These are phyloP conservation scores for Neurospora sp. DNA, from an alignment of 495 filamentous ascomycete species.

Conservation along the genomic window DNA sequence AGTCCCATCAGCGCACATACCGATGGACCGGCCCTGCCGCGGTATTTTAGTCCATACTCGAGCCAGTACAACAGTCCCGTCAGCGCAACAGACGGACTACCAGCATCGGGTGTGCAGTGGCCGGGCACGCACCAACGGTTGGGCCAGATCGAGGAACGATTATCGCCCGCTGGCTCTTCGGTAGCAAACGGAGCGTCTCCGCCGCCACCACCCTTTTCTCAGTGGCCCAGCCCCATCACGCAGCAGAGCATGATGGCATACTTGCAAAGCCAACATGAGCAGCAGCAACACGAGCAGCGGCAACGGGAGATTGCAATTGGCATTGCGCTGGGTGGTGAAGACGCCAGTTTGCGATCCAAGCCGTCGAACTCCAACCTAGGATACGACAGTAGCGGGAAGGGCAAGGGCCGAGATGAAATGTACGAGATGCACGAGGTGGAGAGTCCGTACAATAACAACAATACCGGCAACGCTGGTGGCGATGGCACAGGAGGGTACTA, in stretches of 20 bases:
- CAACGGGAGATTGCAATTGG: slow-evolving; percentile 26
- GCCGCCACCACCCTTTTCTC: slow-evolving; percentile 20
- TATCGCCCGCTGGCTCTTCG: not conserved
- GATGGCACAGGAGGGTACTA: slow-evolving; percentile 4
- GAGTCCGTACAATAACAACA: slow-evolving; percentile 15
- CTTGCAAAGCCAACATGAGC: not conserved
- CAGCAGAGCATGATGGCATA: slow-evolving; percentile 16
- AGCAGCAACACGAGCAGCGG: slow-evolving; percentile 10
- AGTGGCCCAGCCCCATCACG: slow-evolving; percentile 17
- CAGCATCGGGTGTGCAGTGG: slow-evolving; percentile 16
- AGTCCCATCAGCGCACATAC: slow-evolving; percentile 33
- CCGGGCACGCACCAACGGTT: slow-evolving; percentile 15
- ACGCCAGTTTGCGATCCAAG: slow-evolving; percentile 20
- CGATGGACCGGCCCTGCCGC: slow-evolving; percentile 25
- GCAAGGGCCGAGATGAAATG: slow-evolving; percentile 22
- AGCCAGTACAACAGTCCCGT: slow-evolving; percentile 40
- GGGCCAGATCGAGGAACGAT: slow-evolving; percentile 10
- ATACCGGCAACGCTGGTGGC: not conserved
- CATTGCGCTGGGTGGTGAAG: slow-evolving; percentile 24
- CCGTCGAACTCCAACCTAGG: slow-evolving; percentile 11
- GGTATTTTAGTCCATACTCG: slow-evolving; percentile 39
- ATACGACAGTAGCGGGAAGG: slow-evolving; percentile 15
- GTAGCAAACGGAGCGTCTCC: slow-evolving; percentile 3
- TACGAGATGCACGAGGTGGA: slow-evolving; percentile 26
- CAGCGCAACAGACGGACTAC: slow-evolving; percentile 23